These are phyloP conservation scores for Thraustochytrium sp. DNA, from an alignment of 352 stramenopile species.

Conservation along the genomic window DNA sequence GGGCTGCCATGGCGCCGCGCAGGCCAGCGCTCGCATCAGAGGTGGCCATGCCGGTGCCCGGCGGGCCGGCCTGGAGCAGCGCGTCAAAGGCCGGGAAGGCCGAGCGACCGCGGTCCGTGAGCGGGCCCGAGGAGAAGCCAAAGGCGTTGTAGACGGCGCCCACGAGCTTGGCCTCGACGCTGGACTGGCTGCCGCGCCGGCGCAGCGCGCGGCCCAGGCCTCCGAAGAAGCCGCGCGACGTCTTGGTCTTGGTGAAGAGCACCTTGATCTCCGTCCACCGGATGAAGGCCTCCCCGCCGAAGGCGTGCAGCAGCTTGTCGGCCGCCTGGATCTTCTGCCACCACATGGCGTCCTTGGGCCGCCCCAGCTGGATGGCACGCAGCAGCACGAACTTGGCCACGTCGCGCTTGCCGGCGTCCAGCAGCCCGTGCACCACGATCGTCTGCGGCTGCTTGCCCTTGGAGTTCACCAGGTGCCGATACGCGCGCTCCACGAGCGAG, in stretches of 20 bases:
- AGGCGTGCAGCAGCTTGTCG: not conserved
- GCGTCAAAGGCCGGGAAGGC: conserved; percentile 13
- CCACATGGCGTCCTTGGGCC: conserved; percentile 27
- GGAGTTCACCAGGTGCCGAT: not conserved
- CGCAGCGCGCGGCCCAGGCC: not conserved
- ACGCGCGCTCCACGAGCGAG: not conserved
- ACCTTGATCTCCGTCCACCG: conserved; percentile 24
- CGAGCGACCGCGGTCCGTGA: not conserved
- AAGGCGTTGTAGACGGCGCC: conserved; percentile 40
- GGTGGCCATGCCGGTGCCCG: not conserved
- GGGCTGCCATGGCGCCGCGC: not conserved
- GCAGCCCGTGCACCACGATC: not conserved
- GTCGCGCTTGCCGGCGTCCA: conserved; percentile 17
- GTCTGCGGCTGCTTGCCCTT: not conserved
- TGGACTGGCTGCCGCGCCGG: not conserved
- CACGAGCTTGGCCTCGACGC: not conserved
- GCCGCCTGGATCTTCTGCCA: conserved; percentile 15
- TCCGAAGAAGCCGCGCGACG: not conserved
- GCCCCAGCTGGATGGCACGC: conserved; percentile 5
- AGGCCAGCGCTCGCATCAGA: not conserved
- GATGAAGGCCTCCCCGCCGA: conserved; percentile 18
- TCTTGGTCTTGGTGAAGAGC: not conserved
- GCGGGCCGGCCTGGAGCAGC: not conserved
- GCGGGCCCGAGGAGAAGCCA: not conserved
- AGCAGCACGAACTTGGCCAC: conserved; percentile 14